These are phyloP conservation scores for Avena eriantha DNA, from an alignment of 176 grass and related monocot species.

Conservation along the genomic window DNA sequence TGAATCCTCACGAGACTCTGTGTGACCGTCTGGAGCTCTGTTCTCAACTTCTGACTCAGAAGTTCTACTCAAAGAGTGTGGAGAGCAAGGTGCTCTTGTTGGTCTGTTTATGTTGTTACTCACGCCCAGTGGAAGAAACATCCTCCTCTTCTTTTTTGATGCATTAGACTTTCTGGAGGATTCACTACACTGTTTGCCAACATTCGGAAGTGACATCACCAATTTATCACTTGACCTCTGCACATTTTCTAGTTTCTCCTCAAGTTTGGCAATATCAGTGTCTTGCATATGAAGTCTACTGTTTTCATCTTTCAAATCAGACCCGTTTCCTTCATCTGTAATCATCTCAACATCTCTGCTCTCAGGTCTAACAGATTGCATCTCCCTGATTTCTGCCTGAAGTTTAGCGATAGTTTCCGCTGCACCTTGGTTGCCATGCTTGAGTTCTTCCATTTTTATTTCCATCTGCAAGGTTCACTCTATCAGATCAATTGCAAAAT, in stretches of 20 bases:
- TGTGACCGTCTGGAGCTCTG: constrained; percentile 62
- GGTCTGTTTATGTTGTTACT: constrained; percentile 64
- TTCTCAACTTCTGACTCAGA: constrained; percentile 82
- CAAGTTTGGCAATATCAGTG: constrained; percentile 86
- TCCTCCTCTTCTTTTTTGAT: constrained; percentile 79
- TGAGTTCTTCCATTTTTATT: constrained; percentile 83
- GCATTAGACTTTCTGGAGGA: constrained; percentile 62
- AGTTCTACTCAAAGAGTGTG: constrained; percentile 65
- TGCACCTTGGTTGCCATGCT: constrained; percentile 90
- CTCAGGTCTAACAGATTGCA: constrained; percentile 36
- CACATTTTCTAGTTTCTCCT: constrained; percentile 87
- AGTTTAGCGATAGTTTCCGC: constrained; percentile 94
- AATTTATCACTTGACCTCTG: constrained; percentile 88
- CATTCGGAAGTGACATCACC: constrained; percentile 93
- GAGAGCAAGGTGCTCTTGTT: constrained; percentile 72
- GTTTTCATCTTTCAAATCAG: too few species aligned
- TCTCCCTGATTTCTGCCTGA: too few species aligned
- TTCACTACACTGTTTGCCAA: constrained; percentile 26
- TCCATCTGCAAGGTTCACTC: constrained; percentile 67
- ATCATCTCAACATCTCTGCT: constrained; percentile 67
- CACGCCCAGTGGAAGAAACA: constrained; percentile 71
- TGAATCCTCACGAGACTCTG: constrained; percentile 47
- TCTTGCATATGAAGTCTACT: constrained; percentile 59
- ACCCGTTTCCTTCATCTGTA: neutral
- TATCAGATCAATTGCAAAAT: constrained; percentile 32